These are phyloP conservation scores for Lophium mytilinum DNA, from an alignment of 495 filamentous ascomycete genomes.

Conservation along the genomic window DNA sequence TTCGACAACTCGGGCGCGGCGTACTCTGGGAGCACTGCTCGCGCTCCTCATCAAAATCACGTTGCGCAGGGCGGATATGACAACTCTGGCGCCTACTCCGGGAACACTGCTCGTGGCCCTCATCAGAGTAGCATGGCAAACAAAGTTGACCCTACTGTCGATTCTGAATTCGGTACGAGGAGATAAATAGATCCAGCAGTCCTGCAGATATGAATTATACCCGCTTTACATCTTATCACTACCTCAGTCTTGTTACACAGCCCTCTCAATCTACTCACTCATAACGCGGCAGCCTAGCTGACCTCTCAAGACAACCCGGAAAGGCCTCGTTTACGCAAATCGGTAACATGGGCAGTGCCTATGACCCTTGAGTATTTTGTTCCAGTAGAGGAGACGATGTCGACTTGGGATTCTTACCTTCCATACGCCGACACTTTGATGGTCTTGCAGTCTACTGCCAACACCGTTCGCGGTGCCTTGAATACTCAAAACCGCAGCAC, in stretches of 20 bases:
- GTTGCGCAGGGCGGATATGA: neutral
- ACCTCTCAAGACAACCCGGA: no score
- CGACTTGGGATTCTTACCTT: no score
- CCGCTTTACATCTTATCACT: neutral
- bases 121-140: constrained; percentile 9
- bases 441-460: no score
- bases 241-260: neutral
- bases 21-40: constrained; percentile 8
- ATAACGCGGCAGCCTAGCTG: no score
- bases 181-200: neutral
- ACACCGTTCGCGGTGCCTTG: no score
- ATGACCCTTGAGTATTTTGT: no score
- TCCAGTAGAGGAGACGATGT: no score
- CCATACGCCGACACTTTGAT: no score
- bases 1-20: neutral
- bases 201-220: neutral
- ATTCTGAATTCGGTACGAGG: constrained; percentile 1
- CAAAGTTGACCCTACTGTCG: constrained; percentile 3
- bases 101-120: constrained; percentile 7
- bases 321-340: no score
- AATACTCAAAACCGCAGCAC: no score
- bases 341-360: no score
- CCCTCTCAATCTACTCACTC: neutral
- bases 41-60: constrained; percentile 7
- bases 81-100: neutral